Percentiles rank a stretch among this genome's conserved stretches.
Conservation (phyloP, 495 filamentous ascomycete species). For the Achaetomiella virescens region DNA sequence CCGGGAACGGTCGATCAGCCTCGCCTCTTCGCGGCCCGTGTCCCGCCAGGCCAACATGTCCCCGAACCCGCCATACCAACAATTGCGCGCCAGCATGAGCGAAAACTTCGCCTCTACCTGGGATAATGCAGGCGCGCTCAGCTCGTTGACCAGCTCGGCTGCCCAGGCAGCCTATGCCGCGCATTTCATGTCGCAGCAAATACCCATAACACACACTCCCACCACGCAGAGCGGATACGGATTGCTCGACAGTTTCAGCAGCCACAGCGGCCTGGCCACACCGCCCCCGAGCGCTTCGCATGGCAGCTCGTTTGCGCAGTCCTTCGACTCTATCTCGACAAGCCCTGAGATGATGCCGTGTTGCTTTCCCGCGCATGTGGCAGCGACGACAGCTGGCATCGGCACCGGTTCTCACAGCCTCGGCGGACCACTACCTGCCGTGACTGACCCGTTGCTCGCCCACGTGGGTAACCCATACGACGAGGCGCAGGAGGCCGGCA, state of each 20-base stretch:
- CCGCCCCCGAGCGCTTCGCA: constrained; percentile 29
- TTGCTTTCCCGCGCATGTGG: constrained; percentile 10
- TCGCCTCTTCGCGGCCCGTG: constrained; percentile 11
- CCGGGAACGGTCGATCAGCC: background rate
- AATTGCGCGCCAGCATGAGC: constrained; percentile 37
- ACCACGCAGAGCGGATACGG: constrained; percentile 1
- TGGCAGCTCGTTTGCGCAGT: constrained; percentile 19
- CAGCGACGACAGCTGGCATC: constrained; percentile 1
- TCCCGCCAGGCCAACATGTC: constrained; percentile 38
- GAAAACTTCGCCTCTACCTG: constrained; percentile 41
- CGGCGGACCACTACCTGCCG: constrained; percentile 9
- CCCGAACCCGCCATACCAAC: constrained; percentile 36
- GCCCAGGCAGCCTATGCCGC: constrained; percentile 16
- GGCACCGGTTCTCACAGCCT: background rate
- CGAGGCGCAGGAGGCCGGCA: background rate
- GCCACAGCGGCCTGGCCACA: constrained; percentile 24
- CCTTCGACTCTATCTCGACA: constrained; percentile 14
- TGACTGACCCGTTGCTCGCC: constrained; percentile 22
- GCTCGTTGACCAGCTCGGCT: constrained; percentile 6
- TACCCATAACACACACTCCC: background rate
- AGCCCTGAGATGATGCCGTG: constrained; percentile 6
- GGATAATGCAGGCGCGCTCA: constrained; percentile 16
- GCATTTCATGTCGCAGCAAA: constrained; percentile 9
- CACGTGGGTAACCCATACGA: constrained; percentile 5
- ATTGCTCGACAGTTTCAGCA: constrained; percentile 17